A percentile compares a stretch with the other conserved stretches of the same genome.
Evolutionary conservation across 2,329 filamentous ascomycete species (phyloP).

Genomic region (Aspergillaceae sp.): DNA sequence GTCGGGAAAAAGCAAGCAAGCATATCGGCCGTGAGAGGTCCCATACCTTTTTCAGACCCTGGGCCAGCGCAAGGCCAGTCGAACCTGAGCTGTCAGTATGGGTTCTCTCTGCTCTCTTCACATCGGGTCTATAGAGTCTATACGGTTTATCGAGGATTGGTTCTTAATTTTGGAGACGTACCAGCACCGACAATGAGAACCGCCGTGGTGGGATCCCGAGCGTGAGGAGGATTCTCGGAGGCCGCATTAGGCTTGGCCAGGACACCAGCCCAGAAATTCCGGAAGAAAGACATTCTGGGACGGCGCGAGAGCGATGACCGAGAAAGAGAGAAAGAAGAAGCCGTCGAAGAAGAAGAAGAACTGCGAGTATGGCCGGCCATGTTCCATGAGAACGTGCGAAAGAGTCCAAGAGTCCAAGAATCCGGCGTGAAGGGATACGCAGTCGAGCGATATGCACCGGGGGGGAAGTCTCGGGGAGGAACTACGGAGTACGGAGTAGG

Average conservation of each 20-base stretch:
- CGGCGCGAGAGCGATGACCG: not conserved
- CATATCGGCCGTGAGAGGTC: not conserved
- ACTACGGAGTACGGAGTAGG: too few relatives aligned
- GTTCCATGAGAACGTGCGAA: too few relatives aligned
- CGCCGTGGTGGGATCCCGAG: constrained; percentile 1
- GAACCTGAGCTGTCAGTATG: constrained; percentile 21
- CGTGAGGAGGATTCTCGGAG: too few relatives aligned
- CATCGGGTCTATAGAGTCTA: too few relatives aligned
- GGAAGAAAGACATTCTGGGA: not conserved
- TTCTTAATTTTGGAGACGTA: not conserved
- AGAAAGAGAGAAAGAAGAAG: not conserved
- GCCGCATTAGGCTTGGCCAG: not conserved
- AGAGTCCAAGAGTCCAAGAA: too few relatives aligned
- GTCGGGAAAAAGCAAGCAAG: not conserved
- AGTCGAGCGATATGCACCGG: too few relatives aligned
- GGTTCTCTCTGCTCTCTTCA: not conserved
- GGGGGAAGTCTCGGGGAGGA: too few relatives aligned
- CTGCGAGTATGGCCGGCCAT: too few relatives aligned
- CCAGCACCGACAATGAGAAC: constrained; percentile 14
- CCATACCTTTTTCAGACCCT: constrained; percentile 33
- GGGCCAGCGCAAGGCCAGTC: constrained; percentile 34
- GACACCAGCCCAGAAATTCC: not conserved
- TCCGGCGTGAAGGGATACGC: too few relatives aligned
- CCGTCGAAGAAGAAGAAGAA: not conserved
- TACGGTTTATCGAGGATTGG: too few relatives aligned